A percentile compares a stretch with the other conserved stretches of the same genome.
These are phyloP conservation scores for Epichloe sibirici DNA, from an alignment of 2,329 filamentous ascomycete genomes.

Conservation along the genomic window DNA sequence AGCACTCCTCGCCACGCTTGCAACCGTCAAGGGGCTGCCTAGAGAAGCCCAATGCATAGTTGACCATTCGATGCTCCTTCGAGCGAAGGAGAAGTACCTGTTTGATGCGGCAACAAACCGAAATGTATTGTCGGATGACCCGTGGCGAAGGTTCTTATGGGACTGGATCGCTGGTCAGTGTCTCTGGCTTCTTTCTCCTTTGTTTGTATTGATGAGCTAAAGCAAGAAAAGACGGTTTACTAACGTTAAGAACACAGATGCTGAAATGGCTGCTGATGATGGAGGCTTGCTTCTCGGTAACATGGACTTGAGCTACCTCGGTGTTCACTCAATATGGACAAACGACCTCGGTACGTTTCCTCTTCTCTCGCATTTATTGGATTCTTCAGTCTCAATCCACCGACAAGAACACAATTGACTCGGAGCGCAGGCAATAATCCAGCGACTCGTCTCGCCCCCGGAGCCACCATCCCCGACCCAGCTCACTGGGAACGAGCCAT, in stretches of 20 bases:
- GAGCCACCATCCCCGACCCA: constrained; percentile 32
- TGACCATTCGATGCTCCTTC: constrained; percentile 46
- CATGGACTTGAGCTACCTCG: constrained; percentile 64
- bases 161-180: constrained; percentile 54
- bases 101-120: constrained; percentile 55
- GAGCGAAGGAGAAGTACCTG: constrained; percentile 49
- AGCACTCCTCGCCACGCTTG: constrained; percentile 33
- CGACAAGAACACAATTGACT: constrained; percentile 7
- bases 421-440: constrained; percentile 32
- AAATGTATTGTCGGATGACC: constrained; percentile 55
- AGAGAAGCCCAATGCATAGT: constrained; percentile 38
- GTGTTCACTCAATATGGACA: constrained; percentile 60
- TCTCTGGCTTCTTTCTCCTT: neutral
- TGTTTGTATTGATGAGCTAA: neutral
- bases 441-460: constrained; percentile 34
- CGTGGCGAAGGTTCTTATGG: constrained; percentile 71
- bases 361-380: neutral
- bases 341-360: constrained; percentile 47
- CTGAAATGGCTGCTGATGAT: constrained; percentile 50
- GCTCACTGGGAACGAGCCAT: constrained; percentile 50
- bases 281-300: constrained; percentile 58
- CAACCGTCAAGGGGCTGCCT: constrained; percentile 34
- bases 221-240: neutral
- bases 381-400: neutral
- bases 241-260: constrained; percentile 28